A percentile compares a stretch with the other conserved stretches of the same genome.
Evolutionary conservation across 352 stramenopile genomes (phyloP).

Genomic region (Pseudoperonospora humuli): DNA sequence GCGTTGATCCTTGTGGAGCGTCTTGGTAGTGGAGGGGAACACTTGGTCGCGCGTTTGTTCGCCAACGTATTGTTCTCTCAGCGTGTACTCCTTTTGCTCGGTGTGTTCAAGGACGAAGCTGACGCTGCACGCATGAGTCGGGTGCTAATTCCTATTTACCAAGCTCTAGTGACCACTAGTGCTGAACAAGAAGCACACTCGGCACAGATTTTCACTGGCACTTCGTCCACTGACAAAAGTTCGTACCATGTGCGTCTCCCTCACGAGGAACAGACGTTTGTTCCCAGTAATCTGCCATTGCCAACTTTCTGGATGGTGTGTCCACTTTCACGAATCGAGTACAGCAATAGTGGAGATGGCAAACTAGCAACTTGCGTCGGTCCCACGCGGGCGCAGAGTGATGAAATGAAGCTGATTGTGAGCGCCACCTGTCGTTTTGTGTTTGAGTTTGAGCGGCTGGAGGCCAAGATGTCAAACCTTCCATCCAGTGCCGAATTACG

Average conservation of each 20-base stretch:
- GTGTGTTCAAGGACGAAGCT: constrained; percentile 33
- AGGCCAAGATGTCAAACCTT: constrained; percentile 13
- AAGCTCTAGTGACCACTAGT: constrained; percentile 52
- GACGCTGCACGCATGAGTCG: constrained; percentile 41
- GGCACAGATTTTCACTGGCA: constrained; percentile 20
- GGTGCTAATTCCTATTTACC: constrained; percentile 57
- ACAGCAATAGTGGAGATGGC: constrained; percentile 19
- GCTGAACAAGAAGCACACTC: constrained; percentile 53
- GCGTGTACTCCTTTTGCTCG: constrained; percentile 26
- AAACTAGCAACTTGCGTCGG: constrained; percentile 12
- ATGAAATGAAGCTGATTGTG: constrained; percentile 69
- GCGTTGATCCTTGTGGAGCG: constrained; percentile 33
- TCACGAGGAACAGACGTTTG: constrained; percentile 43
- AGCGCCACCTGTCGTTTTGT: constrained; percentile 60
- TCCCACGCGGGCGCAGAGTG: constrained; percentile 40
- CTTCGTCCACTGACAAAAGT: constrained; percentile 20
- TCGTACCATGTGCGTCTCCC: constrained; percentile 56
- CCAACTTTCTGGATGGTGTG: constrained; percentile 64
- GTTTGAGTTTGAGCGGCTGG: constrained; percentile 40
- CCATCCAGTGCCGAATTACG: constrained; percentile 20
- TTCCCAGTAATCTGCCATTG: constrained; percentile 48
- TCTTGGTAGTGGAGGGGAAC: constrained; percentile 40
- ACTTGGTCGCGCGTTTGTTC: constrained; percentile 41
- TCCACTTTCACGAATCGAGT: constrained; percentile 63
- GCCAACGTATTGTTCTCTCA: constrained; percentile 40